Evolutionary conservation across 1,284 basidiomycete species (phyloP).

Genomic region (Sanguinoderma infundibulare): DNA sequence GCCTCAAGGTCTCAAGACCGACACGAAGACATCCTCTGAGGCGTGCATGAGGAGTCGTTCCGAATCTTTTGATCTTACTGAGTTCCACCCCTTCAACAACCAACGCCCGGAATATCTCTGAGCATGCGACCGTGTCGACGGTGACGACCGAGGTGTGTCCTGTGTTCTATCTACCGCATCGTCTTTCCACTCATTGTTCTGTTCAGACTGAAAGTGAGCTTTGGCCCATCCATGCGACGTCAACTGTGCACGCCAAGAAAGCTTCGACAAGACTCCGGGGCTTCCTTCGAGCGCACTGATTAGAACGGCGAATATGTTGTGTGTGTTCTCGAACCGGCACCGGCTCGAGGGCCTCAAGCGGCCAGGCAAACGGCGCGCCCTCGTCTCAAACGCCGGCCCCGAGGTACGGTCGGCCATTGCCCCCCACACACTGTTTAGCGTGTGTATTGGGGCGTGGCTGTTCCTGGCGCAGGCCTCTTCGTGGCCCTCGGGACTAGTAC

Average conservation of each 20-base stretch:
- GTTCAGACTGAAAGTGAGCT: neutral
- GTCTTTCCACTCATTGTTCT: neutral
- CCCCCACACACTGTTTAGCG: neutral
- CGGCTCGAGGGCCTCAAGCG: neutral
- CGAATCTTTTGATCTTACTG: neutral
- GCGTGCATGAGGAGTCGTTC: neutral
- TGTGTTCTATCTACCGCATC: neutral
- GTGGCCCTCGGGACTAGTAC: slow-evolving; percentile 20
- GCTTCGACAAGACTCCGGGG: neutral
- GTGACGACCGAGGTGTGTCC: neutral
- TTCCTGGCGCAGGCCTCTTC: slow-evolving; percentile 19
- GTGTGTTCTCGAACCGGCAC: neutral
- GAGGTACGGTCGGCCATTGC: slow-evolving; percentile 11
- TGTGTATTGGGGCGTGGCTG: neutral
- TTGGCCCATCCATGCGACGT: neutral
- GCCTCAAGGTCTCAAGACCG: neutral
- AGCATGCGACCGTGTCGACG: neutral
- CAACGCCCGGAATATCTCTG: neutral
- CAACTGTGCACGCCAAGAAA: neutral
- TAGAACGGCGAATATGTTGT: neutral
- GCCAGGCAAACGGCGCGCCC: neutral
- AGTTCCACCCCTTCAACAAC: neutral
- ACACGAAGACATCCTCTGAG: neutral
- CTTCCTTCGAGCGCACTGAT: neutral
- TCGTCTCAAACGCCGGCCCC: slow-evolving; percentile 3